phyloP scores from a whole-genome alignment of 2,329 filamentous ascomycete genomes.

The Ambrosiella xylebori region DNA sequence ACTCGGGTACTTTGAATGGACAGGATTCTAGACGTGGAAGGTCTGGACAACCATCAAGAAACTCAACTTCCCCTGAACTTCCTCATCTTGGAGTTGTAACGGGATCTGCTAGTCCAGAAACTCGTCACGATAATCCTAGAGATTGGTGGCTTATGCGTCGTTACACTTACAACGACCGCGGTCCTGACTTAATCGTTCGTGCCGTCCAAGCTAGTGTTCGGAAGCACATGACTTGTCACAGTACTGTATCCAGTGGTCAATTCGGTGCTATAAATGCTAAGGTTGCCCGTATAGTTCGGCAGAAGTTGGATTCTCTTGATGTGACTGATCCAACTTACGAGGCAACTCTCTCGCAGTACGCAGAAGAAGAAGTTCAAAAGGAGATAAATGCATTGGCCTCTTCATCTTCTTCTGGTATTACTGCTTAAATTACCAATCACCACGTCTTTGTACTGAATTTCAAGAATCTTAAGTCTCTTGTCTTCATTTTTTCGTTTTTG shows the following conservation, averaged over 20 bases:
- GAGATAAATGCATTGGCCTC: not conserved
- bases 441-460: not conserved
- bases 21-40: constrained; percentile 1
- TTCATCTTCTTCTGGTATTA: not conserved
- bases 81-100: too few species aligned
- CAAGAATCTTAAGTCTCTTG: too few species aligned
- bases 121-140: too few species aligned
- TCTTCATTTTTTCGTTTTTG: too few species aligned
- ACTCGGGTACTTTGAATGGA: not conserved
- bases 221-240: constrained; percentile 4
- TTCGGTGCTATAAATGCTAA: constrained; percentile 9
- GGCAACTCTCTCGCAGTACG: not conserved
- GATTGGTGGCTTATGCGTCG: not conserved
- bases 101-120: too few species aligned
- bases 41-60: not conserved
- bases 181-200: not conserved
- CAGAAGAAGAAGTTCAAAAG: constrained; percentile 6
- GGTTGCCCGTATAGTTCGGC: not conserved
- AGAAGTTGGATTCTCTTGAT: not conserved
- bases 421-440: not conserved
- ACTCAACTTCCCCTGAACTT: not conserved
- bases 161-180: constrained; percentile 5
- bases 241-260: constrained; percentile 6
- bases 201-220: constrained; percentile 8
- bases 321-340: not conserved